phyloP scores from a whole-genome alignment of 2,329 filamentous ascomycete species.

The Arthrobotrys conoides region DNA sequence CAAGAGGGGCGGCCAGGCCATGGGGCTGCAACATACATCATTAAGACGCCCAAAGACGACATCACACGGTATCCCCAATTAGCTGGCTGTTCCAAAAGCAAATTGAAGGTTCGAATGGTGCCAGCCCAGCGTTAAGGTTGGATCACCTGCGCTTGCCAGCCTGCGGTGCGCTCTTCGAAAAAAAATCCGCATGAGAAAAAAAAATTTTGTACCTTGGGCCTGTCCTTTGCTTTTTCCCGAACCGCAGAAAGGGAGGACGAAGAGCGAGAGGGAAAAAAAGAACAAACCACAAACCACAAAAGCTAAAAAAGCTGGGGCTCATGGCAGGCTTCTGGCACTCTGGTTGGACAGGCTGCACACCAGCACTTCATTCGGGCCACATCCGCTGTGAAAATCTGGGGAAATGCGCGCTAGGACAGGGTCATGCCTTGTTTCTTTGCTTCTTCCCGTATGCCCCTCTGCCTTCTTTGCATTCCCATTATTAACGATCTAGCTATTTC shows the following conservation, averaged over 20 bases:
- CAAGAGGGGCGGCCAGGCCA: slow-evolving; percentile 1
- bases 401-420: slow-evolving; percentile 60
- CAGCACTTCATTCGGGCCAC: slow-evolving; percentile 59
- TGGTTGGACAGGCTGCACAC: slow-evolving; percentile 51
- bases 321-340: slow-evolving; percentile 54
- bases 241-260: slow-evolving; percentile 28
- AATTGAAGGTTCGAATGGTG: slow-evolving; percentile 26
- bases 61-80: slow-evolving; percentile 47
- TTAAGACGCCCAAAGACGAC: slow-evolving; percentile 51
- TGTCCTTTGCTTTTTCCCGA: slow-evolving; percentile 51
- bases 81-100: slow-evolving; percentile 29
- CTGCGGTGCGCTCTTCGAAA: slow-evolving; percentile 52
- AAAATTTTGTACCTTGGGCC: slow-evolving; percentile 31
- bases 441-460: slow-evolving; percentile 43
- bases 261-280: slow-evolving; percentile 35
- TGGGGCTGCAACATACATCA: slow-evolving; percentile 45
- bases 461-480: slow-evolving; percentile 49
- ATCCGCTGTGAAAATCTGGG: slow-evolving; percentile 60
- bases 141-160: slow-evolving; percentile 47
- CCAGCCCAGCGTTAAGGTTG: slow-evolving; percentile 32
- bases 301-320: slow-evolving; percentile 43
- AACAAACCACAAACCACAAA: slow-evolving; percentile 27
- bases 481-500: slow-evolving; percentile 56
- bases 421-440: slow-evolving; percentile 57
- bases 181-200: slow-evolving; percentile 49